phyloP scores from a whole-genome alignment of 768 basidiomycete species.

The Amanita exitialis region DNA sequence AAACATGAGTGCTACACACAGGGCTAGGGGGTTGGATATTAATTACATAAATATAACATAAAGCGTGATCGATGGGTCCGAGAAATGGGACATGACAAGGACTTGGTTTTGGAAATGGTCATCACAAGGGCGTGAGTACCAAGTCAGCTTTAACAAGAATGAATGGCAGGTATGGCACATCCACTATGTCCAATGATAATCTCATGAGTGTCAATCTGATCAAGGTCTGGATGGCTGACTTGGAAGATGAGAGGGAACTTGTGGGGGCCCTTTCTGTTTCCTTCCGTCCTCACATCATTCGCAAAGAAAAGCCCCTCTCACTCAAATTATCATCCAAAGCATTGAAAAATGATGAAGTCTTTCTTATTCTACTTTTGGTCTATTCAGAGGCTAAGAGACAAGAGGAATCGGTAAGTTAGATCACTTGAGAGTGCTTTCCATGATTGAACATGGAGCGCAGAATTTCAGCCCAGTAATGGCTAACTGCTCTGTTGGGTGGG shows the following conservation, averaged over 20 bases:
- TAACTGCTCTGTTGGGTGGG: no score
- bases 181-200: neutral
- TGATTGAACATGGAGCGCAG: neutral
- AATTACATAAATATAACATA: neutral
- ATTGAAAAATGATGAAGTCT: conserved; percentile 29
- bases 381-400: conserved; percentile 29
- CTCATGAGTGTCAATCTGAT: neutral
- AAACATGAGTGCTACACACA: conserved; percentile 16
- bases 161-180: conserved; percentile 32
- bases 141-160: conserved; percentile 28
- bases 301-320: conserved; percentile 28
- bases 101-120: conserved; percentile 36
- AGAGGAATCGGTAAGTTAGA: conserved; percentile 22
- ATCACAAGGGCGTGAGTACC: conserved; percentile 32
- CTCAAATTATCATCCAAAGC: conserved; percentile 29
- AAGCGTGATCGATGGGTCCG: conserved; percentile 6
- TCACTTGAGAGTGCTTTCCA: neutral
- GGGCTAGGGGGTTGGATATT: conserved; percentile 5
- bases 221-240: conserved; percentile 14
- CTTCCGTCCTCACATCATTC: conserved; percentile 37
- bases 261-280: conserved; percentile 33
- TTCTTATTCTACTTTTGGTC: conserved; percentile 27
- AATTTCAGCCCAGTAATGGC: neutral
- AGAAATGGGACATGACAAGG: conserved; percentile 15
- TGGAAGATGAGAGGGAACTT: conserved; percentile 14